Conservation (phyloP, 192 early-diverging fungal species). For the Phlyctochytrium planicorne region DNA sequence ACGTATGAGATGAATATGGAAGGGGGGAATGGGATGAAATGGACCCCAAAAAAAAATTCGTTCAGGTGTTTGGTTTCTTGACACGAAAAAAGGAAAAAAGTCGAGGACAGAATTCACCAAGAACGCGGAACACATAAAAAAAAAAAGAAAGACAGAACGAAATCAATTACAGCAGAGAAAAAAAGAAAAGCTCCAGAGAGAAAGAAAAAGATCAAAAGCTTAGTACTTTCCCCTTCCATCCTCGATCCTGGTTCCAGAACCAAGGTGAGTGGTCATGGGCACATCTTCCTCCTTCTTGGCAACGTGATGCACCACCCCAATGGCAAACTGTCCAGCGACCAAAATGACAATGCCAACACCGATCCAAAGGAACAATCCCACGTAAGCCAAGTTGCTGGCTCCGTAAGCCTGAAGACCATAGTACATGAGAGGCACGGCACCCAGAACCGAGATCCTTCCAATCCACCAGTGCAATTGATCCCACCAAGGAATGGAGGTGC, state of each 20-base stretch:
- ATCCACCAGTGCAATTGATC: slow-evolving; percentile 41
- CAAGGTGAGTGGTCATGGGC: not conserved
- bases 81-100: no score
- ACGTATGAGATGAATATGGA: no score
- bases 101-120: no score
- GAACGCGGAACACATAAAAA: no score
- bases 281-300: not conserved
- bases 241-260: not conserved
- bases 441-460: slow-evolving; percentile 9
- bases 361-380: slow-evolving; percentile 11
- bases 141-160: no score
- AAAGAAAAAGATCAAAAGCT: no score
- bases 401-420: not conserved
- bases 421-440: slow-evolving; percentile 1
- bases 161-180: no score
- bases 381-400: not conserved
- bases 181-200: no score
- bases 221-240: not conserved
- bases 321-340: slow-evolving; percentile 4
- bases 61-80: no score
- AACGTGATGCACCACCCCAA: slow-evolving; percentile 1
- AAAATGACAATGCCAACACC: not conserved
- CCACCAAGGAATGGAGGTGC: slow-evolving; percentile 23
- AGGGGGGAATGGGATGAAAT: no score
- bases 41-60: no score